These are phyloP conservation scores for Suhomyces vadensis DNA, from an alignment of 805 yeast species.

Conservation along the genomic window DNA sequence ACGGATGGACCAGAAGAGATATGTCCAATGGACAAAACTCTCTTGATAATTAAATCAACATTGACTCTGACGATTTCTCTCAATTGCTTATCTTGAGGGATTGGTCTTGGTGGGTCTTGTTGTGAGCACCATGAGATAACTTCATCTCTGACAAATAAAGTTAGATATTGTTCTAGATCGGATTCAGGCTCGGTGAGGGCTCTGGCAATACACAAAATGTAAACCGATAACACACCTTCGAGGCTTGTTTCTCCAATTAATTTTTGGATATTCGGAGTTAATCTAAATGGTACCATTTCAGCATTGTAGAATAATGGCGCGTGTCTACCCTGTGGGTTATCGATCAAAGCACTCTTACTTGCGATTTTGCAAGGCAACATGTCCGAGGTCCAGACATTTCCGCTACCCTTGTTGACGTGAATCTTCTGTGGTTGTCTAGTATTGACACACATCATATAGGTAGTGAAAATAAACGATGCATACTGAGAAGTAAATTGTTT, in stretches of 20 bases:
- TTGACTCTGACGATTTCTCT: conserved; percentile 85
- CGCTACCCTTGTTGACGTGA: conserved; percentile 75
- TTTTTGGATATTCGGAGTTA: conserved; percentile 93
- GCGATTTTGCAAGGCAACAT: conserved; percentile 89
- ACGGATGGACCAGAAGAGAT: conserved; percentile 64
- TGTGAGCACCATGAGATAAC: conserved; percentile 92
- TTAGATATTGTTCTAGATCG: conserved; percentile 85
- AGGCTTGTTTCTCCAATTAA: conserved; percentile 91
- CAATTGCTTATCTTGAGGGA: conserved; percentile 80
- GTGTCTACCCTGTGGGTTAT: conserved; percentile 47
- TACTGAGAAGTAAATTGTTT: conserved; percentile 93
- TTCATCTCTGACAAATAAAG: conserved; percentile 95
- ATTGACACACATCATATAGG: conserved; percentile 92
- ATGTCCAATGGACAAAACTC: conserved; percentile 71
- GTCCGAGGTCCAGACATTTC: conserved; percentile 90
- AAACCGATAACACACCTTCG: conserved; percentile 88
- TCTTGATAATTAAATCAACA: conserved; percentile 79
- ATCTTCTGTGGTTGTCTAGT: conserved; percentile 93
- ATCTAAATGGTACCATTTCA: conserved; percentile 93
- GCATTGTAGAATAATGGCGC: conserved; percentile 87
- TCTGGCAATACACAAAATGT: conserved; percentile 80
- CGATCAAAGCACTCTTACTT: conserved; percentile 38
- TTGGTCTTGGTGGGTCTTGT: conserved; percentile 67
- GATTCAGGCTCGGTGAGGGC: conserved; percentile 90
- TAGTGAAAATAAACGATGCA: conserved; percentile 88